A percentile compares a stretch with the other conserved stretches of the same genome.
phyloP scores from a whole-genome alignment of 495 filamentous ascomycete species.

The Penicillium paradoxum region DNA sequence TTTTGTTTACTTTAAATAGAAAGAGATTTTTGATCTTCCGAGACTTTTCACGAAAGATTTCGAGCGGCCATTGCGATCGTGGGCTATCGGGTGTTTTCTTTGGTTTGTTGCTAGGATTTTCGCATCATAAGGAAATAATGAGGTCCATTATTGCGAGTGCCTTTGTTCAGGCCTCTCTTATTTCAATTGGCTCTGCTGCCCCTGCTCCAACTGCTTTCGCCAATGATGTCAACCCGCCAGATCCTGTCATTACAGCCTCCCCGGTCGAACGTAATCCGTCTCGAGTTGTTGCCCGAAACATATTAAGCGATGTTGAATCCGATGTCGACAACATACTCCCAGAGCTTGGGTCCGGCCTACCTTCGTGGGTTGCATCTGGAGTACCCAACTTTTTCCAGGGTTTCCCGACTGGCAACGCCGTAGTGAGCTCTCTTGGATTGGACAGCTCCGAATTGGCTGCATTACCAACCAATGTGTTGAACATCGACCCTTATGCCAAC shows the following conservation, averaged over 20 bases:
- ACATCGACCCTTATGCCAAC: constrained; percentile 73
- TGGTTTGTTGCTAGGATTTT: not conserved
- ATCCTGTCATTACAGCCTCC: constrained; percentile 19
- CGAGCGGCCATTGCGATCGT: no score
- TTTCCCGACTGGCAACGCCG: constrained; percentile 56
- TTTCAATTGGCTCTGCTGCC: constrained; percentile 12
- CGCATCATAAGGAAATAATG: not conserved
- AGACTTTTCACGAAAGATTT: no score
- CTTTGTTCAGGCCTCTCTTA: constrained; percentile 9
- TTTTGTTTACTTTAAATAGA: no score
- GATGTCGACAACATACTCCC: constrained; percentile 37
- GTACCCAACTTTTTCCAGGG: constrained; percentile 63
- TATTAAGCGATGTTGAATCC: constrained; percentile 44
- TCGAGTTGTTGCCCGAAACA: constrained; percentile 24
- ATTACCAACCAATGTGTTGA: constrained; percentile 64
- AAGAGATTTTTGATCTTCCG: no score
- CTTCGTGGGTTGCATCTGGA: constrained; percentile 57
- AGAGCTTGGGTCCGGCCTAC: constrained; percentile 46
- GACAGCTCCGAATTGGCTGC: constrained; percentile 50
- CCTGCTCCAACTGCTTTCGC: constrained; percentile 19
- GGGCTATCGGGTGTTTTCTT: not conserved
- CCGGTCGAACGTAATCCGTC: constrained; percentile 18
- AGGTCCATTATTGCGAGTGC: not conserved
- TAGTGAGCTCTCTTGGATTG: constrained; percentile 56
- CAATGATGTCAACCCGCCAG: constrained; percentile 6